Evolutionary conservation across 2,329 filamentous ascomycete species (phyloP).

Genomic region (Helotiales sp.): DNA sequence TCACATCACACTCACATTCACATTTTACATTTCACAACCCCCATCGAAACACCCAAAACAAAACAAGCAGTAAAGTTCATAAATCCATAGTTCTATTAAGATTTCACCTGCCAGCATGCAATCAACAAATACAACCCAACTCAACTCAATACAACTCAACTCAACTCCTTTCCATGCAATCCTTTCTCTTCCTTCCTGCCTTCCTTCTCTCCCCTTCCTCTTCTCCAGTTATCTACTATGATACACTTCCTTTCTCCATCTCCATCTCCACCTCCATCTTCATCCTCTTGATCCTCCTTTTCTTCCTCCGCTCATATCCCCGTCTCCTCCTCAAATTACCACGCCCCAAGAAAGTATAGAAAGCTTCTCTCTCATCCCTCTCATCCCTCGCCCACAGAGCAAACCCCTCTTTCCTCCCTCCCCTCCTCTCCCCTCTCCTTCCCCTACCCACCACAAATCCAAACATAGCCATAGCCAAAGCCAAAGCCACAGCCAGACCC

Average conservation of each 20-base stretch:
- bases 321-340: not conserved
- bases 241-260: not conserved
- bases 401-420: not conserved
- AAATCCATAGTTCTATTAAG: conserved; percentile 7
- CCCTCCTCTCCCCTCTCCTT: not conserved
- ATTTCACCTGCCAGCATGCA: conserved; percentile 10
- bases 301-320: too few species aligned
- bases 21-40: too few species aligned
- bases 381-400: not conserved
- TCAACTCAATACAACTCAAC: too few species aligned
- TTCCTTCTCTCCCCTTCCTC: not conserved
- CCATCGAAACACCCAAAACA: too few species aligned
- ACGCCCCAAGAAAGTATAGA: not conserved
- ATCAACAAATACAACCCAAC: not conserved
- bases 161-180: not conserved
- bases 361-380: not conserved
- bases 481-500: too few species aligned
- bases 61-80: not conserved
- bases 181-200: not conserved
- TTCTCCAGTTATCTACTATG: not conserved
- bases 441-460: not conserved
- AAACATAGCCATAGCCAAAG: not conserved
- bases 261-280: not conserved
- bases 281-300: not conserved
- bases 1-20: not conserved